phyloP scores from a whole-genome alignment of 1,284 basidiomycete genomes.

The Anthracocystis panici-leucophaei region DNA sequence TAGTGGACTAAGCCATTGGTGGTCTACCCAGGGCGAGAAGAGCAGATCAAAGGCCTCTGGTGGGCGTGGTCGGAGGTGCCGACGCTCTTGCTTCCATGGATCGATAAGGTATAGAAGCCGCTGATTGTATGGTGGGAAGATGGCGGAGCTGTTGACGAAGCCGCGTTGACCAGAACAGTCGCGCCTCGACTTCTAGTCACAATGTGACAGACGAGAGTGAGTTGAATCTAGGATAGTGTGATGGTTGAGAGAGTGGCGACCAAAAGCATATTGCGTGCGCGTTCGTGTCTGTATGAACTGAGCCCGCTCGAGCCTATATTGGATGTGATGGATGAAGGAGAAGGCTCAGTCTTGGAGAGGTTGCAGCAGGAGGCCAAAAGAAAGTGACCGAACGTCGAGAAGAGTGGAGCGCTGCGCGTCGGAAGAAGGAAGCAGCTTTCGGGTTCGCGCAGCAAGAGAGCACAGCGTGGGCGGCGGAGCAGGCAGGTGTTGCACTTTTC shows the following conservation, averaged over 20 bases:
- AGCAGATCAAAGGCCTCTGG: no score
- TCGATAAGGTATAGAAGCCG: not conserved
- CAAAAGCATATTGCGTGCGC: not conserved
- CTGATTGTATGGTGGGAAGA: not conserved
- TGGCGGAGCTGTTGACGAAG: not conserved
- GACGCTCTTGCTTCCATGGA: not conserved
- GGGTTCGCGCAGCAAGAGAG: not conserved
- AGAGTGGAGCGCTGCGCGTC: constrained; percentile 7
- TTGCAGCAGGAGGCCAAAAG: not conserved
- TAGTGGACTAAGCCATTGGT: not conserved
- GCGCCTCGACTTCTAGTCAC: not conserved
- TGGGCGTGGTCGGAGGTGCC: not conserved
- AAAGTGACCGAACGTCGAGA: not conserved
- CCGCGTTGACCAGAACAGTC: not conserved
- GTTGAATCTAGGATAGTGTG: not conserved
- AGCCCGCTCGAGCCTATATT: not conserved
- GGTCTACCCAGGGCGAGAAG: not conserved
- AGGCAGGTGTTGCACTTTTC: no score
- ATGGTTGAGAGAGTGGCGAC: constrained; percentile 1
- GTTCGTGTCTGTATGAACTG: not conserved
- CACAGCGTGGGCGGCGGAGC: not conserved
- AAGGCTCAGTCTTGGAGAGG: not conserved
- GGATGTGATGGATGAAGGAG: not conserved
- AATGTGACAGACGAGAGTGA: not conserved
- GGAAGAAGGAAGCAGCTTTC: constrained; percentile 1